phyloP scores from a whole-genome alignment of 257 asterid species.

The Capsicum baccatum region DNA sequence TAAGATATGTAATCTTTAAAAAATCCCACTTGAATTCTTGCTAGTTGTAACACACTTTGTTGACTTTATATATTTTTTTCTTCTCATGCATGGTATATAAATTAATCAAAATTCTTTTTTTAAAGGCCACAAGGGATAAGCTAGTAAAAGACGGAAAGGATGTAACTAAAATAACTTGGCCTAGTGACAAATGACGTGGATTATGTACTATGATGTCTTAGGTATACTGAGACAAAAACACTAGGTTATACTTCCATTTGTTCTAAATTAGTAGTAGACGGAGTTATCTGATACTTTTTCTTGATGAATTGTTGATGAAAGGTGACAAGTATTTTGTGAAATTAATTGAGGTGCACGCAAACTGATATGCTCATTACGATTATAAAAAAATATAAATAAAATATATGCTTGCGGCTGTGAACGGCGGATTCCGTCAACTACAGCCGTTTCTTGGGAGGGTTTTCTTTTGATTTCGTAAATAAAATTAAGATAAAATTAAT shows the following conservation, averaged over 20 bases:
- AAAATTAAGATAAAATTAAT: not conserved
- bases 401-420: slow-evolving; percentile 1
- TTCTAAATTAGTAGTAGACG: too few relatives aligned
- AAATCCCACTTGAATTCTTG: slow-evolving; percentile 33
- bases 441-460: not conserved
- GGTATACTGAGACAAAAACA: too few relatives aligned
- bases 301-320: too few relatives aligned
- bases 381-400: too few relatives aligned
- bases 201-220: too few relatives aligned
- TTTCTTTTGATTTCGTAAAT: not conserved
- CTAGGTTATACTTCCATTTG: too few relatives aligned
- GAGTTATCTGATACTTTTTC: too few relatives aligned
- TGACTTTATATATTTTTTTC: not conserved
- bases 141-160: not conserved
- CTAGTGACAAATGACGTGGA: too few relatives aligned
- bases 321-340: too few relatives aligned
- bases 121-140: slow-evolving; percentile 24
- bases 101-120: not conserved
- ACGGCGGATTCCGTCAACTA: slow-evolving; percentile 30
- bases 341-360: too few relatives aligned
- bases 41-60: slow-evolving; percentile 45
- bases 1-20: not conserved
- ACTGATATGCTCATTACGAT: too few relatives aligned
- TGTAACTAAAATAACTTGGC: too few relatives aligned
- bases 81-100: slow-evolving; percentile 4